These are phyloP conservation scores for Citrus sp. DNA, from an alignment of 345 rosid genomes.

Conservation along the genomic window DNA sequence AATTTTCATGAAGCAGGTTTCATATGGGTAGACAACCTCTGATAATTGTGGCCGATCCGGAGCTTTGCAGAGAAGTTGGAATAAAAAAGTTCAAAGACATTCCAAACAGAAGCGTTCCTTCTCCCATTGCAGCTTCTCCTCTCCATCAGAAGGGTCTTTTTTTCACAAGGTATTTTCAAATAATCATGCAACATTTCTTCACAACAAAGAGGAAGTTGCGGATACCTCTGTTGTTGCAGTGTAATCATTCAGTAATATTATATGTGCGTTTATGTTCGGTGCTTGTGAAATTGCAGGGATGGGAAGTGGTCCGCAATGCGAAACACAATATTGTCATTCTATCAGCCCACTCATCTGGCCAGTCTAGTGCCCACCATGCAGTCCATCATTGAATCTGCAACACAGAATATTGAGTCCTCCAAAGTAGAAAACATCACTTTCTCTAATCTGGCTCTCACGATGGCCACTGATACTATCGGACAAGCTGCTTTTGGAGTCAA, in stretches of 20 bases:
- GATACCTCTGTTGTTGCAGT: too few species aligned
- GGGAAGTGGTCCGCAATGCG: slow-evolving; percentile 84
- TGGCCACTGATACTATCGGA: slow-evolving; percentile 84
- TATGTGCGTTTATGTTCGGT: too few species aligned
- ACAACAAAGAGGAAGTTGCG: too few species aligned
- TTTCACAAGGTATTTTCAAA: slow-evolving; percentile 61
- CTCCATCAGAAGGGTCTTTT: slow-evolving; percentile 96
- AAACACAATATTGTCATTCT: slow-evolving; percentile 75
- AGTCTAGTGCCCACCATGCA: slow-evolving; percentile 83
- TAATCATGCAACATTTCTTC: too few species aligned
- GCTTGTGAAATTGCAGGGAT: slow-evolving; percentile 46
- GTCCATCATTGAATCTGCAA: slow-evolving; percentile 56
- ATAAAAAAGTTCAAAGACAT: slow-evolving; percentile 85
- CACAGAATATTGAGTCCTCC: slow-evolving; percentile 41
- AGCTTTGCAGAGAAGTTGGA: slow-evolving; percentile 88
- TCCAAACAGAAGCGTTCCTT: slow-evolving; percentile 88
- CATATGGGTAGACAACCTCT: slow-evolving; percentile 97
- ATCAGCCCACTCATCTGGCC: slow-evolving; percentile 80
- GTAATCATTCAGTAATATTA: too few species aligned
- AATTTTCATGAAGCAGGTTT: slow-evolving; percentile 48
- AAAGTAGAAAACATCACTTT: slow-evolving; percentile 43
- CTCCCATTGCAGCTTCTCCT: slow-evolving; percentile 92
- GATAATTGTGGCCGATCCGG: slow-evolving; percentile 76
- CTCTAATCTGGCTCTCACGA: slow-evolving; percentile 67
- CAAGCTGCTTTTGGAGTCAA: slow-evolving; percentile 87